Evolutionary conservation across 305 asterid genomes (phyloP).

Genomic region (Fraxinus angustifolia): DNA sequence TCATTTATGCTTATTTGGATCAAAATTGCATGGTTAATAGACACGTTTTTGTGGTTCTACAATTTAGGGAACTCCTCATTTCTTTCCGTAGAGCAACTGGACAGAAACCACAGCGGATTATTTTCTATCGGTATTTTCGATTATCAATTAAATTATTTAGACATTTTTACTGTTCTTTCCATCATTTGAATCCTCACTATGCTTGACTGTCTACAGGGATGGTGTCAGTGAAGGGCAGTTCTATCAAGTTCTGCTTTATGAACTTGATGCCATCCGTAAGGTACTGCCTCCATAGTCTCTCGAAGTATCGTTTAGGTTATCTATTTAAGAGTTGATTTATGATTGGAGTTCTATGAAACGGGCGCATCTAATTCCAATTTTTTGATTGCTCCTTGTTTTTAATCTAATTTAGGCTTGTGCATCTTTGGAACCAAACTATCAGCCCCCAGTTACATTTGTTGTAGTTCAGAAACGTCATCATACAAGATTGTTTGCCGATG

Average conservation of each 20-base stretch:
- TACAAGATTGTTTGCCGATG: slow-evolving; percentile 73
- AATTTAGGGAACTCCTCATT: slow-evolving; percentile 78
- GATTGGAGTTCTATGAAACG: neutral
- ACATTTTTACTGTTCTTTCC: neutral
- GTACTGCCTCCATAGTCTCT: slow-evolving; percentile 29
- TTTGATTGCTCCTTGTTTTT: neutral
- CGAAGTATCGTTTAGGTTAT: neutral
- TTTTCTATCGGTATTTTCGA: slow-evolving; percentile 69
- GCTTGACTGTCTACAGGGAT: slow-evolving; percentile 47
- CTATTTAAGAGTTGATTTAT: neutral
- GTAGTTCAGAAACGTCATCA: slow-evolving; percentile 94
- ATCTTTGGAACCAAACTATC: slow-evolving; percentile 73
- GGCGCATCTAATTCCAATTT: neutral
- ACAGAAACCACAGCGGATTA: slow-evolving; percentile 80
- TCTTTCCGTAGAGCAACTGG: slow-evolving; percentile 92
- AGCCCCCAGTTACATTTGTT: slow-evolving; percentile 85
- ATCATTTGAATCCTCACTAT: neutral
- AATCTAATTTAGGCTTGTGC: slow-evolving; percentile 68
- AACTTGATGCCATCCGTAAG: slow-evolving; percentile 94
- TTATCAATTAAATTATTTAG: neutral
- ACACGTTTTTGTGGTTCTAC: slow-evolving; percentile 17
- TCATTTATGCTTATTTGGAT: neutral
- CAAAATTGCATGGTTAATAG: neutral
- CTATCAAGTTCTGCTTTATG: slow-evolving; percentile 80
- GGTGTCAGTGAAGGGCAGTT: slow-evolving; percentile 99